These are phyloP conservation scores for Glaciozyma martinii DNA, from an alignment of 768 basidiomycete genomes.

Conservation along the genomic window DNA sequence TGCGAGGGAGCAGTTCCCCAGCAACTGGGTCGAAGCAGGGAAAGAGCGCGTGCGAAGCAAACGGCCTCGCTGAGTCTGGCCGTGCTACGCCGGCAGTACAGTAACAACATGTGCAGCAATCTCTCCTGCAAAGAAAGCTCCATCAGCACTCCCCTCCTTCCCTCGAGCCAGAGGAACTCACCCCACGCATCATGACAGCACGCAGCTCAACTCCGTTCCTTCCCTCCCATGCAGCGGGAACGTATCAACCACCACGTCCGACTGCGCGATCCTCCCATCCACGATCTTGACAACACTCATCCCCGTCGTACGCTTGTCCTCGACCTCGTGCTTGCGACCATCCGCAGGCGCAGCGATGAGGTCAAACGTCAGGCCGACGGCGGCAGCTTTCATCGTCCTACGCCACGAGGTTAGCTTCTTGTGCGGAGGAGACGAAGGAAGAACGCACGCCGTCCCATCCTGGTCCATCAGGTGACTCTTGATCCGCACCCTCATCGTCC, in stretches of 20 bases:
- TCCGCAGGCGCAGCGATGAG: slow-evolving; percentile 4
- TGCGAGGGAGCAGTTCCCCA: no score
- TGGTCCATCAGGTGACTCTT: slow-evolving; percentile 16
- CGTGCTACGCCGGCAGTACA: no score
- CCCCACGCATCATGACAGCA: no score
- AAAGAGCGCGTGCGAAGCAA: no score
- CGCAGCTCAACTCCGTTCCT: no score
- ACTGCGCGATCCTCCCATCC: slow-evolving; percentile 21
- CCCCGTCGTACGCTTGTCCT: not conserved
- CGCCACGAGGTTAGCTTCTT: not conserved
- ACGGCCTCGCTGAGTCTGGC: no score
- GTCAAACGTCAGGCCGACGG: slow-evolving; percentile 20
- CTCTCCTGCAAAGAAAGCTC: no score
- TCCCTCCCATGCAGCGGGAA: not conserved
- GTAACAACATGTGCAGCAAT: no score
- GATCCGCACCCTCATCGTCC: slow-evolving; percentile 12
- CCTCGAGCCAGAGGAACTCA: no score
- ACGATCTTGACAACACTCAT: slow-evolving; percentile 16
- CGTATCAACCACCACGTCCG: slow-evolving; percentile 8
- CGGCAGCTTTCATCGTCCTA: slow-evolving; percentile 14
- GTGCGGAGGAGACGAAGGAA: not conserved
- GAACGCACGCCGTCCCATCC: slow-evolving; percentile 23
- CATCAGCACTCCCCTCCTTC: no score
- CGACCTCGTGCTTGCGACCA: slow-evolving; percentile 10
- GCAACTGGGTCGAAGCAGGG: no score